These are phyloP conservation scores for Phytophthora sansomeana DNA, from an alignment of 352 stramenopile genomes.

Conservation along the genomic window DNA sequence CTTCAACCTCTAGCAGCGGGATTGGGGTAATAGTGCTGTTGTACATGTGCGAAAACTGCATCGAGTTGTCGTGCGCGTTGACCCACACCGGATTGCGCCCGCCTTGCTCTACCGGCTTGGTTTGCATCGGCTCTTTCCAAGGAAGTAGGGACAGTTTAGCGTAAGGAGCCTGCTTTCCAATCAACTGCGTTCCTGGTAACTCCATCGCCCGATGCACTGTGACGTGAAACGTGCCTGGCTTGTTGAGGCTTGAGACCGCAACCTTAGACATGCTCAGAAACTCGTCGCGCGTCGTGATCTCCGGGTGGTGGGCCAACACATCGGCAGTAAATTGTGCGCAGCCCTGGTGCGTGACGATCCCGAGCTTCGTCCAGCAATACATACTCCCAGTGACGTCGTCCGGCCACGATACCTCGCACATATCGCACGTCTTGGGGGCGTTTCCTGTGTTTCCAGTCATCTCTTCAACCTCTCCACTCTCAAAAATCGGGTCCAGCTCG, in stretches of 20 bases:
- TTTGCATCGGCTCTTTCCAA: conserved; percentile 89
- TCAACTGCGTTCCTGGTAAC: conserved; percentile 65
- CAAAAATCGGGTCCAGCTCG: conserved; percentile 79
- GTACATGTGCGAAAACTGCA: conserved; percentile 91
- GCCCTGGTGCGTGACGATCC: conserved; percentile 73
- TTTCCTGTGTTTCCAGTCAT: conserved; percentile 33
- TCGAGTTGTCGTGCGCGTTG: conserved; percentile 74
- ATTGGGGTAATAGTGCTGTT: conserved; percentile 90
- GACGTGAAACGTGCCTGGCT: conserved; percentile 77
- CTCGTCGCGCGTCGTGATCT: conserved; percentile 63
- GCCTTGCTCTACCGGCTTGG: conserved; percentile 76
- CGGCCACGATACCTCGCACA: conserved; percentile 87
- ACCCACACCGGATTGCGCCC: conserved; percentile 81
- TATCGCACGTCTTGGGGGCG: conserved; percentile 60
- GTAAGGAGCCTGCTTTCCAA: conserved; percentile 76
- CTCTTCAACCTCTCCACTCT: conserved; percentile 65
- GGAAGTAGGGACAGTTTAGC: conserved; percentile 78
- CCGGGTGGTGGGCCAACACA: conserved; percentile 60
- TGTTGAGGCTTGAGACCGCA: conserved; percentile 62
- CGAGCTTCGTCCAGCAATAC: conserved; percentile 57
- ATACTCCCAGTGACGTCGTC: conserved; percentile 66
- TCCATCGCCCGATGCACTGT: conserved; percentile 81
- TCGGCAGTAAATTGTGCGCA: conserved; percentile 82
- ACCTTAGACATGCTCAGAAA: conserved; percentile 58
- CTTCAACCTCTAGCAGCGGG: conserved; percentile 82